Conservation (phyloP, 1,284 basidiomycete genomes). For the Moesziomyces parantarcticus region DNA sequence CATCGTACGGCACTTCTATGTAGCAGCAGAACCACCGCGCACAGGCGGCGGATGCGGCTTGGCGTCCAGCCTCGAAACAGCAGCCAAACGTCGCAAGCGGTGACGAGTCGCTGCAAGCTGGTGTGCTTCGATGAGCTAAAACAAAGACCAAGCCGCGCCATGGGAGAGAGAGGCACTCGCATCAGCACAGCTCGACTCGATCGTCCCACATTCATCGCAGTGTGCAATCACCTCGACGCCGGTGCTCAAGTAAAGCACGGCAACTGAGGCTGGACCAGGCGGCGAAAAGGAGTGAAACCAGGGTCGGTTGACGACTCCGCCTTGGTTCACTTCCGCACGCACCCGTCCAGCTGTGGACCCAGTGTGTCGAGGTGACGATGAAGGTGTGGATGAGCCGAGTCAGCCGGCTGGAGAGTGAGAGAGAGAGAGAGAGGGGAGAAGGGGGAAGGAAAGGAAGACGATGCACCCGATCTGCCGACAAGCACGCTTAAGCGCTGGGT, state of each 20-base stretch:
- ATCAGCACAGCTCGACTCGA: not conserved
- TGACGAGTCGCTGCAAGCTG: conserved; percentile 42
- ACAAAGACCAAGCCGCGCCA: conserved; percentile 3
- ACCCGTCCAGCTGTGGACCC: conserved; percentile 41
- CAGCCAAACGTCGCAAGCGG: conserved; percentile 13
- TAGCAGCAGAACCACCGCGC: conserved; percentile 5
- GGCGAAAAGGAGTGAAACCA: conserved; percentile 15
- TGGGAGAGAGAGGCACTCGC: conserved; percentile 6
- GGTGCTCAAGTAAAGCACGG: not conserved
- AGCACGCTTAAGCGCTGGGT: conserved; percentile 26
- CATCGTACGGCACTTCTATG: conserved; percentile 38
- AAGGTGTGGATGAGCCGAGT: conserved; percentile 1
- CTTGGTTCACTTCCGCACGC: conserved; percentile 17
- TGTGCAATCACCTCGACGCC: not conserved
- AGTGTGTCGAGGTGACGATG: conserved; percentile 4
- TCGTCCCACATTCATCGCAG: not conserved
- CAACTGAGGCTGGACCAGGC: conserved; percentile 30
- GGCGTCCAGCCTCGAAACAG: not conserved
- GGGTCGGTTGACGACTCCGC: conserved; percentile 53
- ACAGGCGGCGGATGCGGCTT: conserved; percentile 5
- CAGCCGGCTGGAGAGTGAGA: conserved; percentile 14
- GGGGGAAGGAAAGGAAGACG: not conserved
- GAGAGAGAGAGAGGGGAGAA: not conserved
- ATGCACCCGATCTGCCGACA: conserved; percentile 1
- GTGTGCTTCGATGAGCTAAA: not conserved